phyloP scores from a whole-genome alignment of 345 rosid species.

The Eucalyptus tenuipes region DNA sequence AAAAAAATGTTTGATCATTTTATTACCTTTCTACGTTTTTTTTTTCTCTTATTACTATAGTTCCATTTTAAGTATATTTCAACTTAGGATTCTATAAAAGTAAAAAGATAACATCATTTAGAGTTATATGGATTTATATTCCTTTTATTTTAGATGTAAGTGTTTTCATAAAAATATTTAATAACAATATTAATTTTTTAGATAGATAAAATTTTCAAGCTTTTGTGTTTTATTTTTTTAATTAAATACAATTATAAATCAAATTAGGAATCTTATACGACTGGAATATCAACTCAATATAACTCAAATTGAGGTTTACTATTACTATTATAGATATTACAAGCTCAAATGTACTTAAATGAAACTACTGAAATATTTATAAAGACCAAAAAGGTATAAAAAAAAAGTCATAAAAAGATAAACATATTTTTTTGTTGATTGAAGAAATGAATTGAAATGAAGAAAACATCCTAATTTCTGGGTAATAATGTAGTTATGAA shows the following conservation, averaged over 20 bases:
- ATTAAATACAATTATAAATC: background rate
- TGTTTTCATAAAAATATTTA: too few species aligned
- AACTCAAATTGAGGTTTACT: background rate
- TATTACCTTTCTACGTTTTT: background rate
- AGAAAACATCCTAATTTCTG: too few species aligned
- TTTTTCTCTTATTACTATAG: too few species aligned
- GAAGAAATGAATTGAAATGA: background rate
- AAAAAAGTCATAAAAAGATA: background rate
- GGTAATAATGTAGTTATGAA: too few species aligned
- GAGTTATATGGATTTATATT: background rate
- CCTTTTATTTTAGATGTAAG: background rate
- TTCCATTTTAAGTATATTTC: background rate
- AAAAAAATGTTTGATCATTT: too few species aligned
- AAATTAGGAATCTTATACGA: background rate
- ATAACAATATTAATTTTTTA: too few species aligned
- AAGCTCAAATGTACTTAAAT: background rate
- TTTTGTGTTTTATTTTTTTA: background rate
- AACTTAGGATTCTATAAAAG: background rate
- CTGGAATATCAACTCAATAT: background rate
- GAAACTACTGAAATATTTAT: background rate
- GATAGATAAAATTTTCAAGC: background rate
- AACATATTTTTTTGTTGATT: background rate
- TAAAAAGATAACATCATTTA: too few species aligned
- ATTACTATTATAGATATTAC: background rate
- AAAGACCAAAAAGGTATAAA: too few species aligned